Conservation (phyloP, 164 flowering plant genomes). For the Nymphaea colorata region DNA sequence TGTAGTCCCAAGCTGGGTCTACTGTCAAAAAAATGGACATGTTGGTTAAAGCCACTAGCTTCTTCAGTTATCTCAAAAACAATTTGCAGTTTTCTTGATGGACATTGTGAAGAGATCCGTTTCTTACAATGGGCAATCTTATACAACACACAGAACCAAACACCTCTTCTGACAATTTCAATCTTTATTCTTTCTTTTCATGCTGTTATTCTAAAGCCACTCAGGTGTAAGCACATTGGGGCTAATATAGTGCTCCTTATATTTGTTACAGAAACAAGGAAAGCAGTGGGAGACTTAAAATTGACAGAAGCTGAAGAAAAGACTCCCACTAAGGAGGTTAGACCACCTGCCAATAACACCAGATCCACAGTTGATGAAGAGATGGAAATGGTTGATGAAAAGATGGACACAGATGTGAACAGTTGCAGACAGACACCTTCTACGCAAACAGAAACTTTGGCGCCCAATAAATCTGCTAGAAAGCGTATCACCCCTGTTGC, state of each 20-base stretch:
- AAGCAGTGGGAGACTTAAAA: neutral
- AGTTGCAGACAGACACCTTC: neutral
- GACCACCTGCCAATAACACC: too few relatives aligned
- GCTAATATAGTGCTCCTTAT: neutral
- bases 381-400: neutral
- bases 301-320: neutral
- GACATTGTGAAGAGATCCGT: too few relatives aligned
- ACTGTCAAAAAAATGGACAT: too few relatives aligned
- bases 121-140: too few relatives aligned
- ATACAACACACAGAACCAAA: too few relatives aligned
- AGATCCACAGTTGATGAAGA: neutral
- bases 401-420: neutral
- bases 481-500: conserved; percentile 85
- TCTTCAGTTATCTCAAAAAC: too few relatives aligned
- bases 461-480: conserved; percentile 49
- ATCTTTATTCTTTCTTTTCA: neutral
- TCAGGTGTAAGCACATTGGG: neutral
- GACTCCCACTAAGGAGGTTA: neutral
- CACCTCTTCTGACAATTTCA: too few relatives aligned
- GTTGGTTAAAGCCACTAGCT: too few relatives aligned
- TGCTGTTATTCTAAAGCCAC: neutral
- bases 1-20: too few relatives aligned
- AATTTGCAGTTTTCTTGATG: too few relatives aligned
- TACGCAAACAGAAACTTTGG: neutral
- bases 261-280: neutral